phyloP scores from a whole-genome alignment of 2,329 filamentous ascomycete species.

The Claviceps sp. region DNA sequence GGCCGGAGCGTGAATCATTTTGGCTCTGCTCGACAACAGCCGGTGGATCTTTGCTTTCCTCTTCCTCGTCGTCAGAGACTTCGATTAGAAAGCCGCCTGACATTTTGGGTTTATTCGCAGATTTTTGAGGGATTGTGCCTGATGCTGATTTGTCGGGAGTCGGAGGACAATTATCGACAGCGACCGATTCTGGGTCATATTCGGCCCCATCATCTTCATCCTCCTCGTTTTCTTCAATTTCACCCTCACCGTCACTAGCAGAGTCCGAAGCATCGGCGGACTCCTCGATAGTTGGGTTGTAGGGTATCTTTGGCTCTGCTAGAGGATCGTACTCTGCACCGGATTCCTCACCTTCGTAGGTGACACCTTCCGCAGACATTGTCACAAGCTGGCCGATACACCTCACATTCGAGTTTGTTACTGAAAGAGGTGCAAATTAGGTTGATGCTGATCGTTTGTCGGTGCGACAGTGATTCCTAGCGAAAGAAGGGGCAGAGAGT shows the following conservation, averaged over 20 bases:
- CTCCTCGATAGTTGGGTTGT: slow-evolving; percentile 41
- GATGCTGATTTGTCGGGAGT: slow-evolving; percentile 16
- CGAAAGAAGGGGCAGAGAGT: neutral
- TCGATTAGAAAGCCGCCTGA: slow-evolving; percentile 47
- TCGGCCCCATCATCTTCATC: slow-evolving; percentile 41
- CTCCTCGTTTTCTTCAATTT: slow-evolving; percentile 37
- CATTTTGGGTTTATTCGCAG: slow-evolving; percentile 40
- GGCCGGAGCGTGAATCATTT: slow-evolving; percentile 8
- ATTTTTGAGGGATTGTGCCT: slow-evolving; percentile 15
- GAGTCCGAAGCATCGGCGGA: slow-evolving; percentile 32
- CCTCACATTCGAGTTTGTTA: neutral
- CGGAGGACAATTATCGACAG: slow-evolving; percentile 28
- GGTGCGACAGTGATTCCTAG: neutral
- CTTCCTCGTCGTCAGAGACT: slow-evolving; percentile 45
- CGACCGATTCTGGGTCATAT: slow-evolving; percentile 45
- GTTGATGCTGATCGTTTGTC: neutral
- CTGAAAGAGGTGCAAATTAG: neutral
- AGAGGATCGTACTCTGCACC: slow-evolving; percentile 42
- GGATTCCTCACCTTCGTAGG: slow-evolving; percentile 41
- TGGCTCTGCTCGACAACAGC: neutral
- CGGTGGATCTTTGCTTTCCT: slow-evolving; percentile 14
- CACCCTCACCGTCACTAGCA: slow-evolving; percentile 34
- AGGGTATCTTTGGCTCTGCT: slow-evolving; percentile 34
- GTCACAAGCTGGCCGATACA: slow-evolving; percentile 1
- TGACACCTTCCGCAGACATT: slow-evolving; percentile 28